A percentile compares a stretch with the other conserved stretches of the same genome.
These are phyloP conservation scores for Apophysomyces elegans DNA, from an alignment of 371 early-diverging fungal species.

Conservation along the genomic window DNA sequence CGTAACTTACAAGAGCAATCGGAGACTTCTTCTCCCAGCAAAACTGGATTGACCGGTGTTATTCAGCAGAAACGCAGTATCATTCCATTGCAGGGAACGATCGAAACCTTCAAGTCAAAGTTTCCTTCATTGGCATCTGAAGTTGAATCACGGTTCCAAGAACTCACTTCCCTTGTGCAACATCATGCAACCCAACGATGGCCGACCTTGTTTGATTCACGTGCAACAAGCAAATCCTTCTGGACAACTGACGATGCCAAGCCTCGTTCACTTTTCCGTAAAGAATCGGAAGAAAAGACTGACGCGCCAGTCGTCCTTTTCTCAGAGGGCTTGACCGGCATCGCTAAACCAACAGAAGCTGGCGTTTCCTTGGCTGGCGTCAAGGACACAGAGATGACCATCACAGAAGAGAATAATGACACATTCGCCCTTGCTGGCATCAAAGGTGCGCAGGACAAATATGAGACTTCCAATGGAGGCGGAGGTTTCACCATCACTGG, in stretches of 20 bases:
- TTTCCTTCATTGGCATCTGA: slow-evolving; percentile 6
- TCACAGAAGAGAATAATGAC: background rate
- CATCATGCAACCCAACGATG: background rate
- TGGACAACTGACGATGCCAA: slow-evolving; percentile 8
- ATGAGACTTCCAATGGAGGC: background rate
- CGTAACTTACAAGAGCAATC: slow-evolving; percentile 6
- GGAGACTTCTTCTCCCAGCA: background rate
- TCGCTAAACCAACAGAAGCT: slow-evolving; percentile 3
- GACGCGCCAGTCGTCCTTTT: background rate
- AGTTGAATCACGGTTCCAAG: slow-evolving; percentile 11
- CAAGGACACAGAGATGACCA: background rate
- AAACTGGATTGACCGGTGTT: background rate
- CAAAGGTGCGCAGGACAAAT: background rate
- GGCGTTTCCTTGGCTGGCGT: slow-evolving; percentile 17
- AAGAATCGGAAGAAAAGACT: too few relatives aligned
- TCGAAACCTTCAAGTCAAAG: background rate
- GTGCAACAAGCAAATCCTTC: background rate
- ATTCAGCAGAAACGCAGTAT: background rate
- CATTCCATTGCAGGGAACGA: too few relatives aligned
- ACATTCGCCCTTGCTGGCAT: background rate
- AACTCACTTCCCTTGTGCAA: slow-evolving; percentile 5
- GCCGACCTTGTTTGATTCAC: background rate
- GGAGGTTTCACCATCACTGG: background rate
- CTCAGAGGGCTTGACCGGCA: slow-evolving; percentile 12
- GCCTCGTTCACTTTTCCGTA: background rate